A percentile compares a stretch with the other conserved stretches of the same genome.
These are phyloP conservation scores for Phytophthora tubulina DNA, from an alignment of 352 stramenopile species.

Conservation along the genomic window DNA sequence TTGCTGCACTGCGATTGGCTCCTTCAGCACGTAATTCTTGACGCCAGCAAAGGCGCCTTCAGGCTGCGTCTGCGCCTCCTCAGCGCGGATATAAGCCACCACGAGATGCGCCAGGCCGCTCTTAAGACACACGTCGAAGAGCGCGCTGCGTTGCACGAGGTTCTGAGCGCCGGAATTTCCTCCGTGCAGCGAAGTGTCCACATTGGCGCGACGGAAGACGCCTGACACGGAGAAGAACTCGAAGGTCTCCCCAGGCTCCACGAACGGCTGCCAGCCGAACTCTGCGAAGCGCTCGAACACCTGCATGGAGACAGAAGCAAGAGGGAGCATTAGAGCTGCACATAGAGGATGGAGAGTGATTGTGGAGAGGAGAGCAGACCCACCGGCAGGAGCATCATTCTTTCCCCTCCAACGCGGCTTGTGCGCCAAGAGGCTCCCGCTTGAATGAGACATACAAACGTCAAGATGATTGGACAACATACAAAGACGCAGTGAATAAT, in stretches of 20 bases:
- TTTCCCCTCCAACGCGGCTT: constrained; percentile 44
- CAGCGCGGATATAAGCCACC: constrained; percentile 74
- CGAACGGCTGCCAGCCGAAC: constrained; percentile 81
- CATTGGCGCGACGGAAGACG: constrained; percentile 70
- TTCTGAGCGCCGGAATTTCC: constrained; percentile 40
- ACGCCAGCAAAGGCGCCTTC: constrained; percentile 40
- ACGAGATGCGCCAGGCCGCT: constrained; percentile 79
- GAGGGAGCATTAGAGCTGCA: constrained; percentile 2
- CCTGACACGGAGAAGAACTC: constrained; percentile 87
- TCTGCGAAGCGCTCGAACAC: constrained; percentile 85
- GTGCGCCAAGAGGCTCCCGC: constrained; percentile 40
- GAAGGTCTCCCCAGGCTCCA: constrained; percentile 84
- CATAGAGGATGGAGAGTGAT: background rate
- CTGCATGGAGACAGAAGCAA: constrained; percentile 31
- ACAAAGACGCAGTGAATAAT: constrained; percentile 24
- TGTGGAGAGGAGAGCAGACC: constrained; percentile 16
- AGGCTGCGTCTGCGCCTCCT: constrained; percentile 33
- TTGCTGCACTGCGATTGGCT: constrained; percentile 85
- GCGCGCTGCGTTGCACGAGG: constrained; percentile 74
- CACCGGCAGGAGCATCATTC: constrained; percentile 57
- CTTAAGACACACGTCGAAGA: constrained; percentile 80
- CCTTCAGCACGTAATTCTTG: constrained; percentile 78
- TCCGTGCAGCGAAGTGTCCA: constrained; percentile 64
- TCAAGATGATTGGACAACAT: constrained; percentile 25
- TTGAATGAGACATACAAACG: constrained; percentile 33